These are phyloP conservation scores for Calonectria leucothoes DNA, from an alignment of 2,329 filamentous ascomycete genomes.

Conservation along the genomic window DNA sequence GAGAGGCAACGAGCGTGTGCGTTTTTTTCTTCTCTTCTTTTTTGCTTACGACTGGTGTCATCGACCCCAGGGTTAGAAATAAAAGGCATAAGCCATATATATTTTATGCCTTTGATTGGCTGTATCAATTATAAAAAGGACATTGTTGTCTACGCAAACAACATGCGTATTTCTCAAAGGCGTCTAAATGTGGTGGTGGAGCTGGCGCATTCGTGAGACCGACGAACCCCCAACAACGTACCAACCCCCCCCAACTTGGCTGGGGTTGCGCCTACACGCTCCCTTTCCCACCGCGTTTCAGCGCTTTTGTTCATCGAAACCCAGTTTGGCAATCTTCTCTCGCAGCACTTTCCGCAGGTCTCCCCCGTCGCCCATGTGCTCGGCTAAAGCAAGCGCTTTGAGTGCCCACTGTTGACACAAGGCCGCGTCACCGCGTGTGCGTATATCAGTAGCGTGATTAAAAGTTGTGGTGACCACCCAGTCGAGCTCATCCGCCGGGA, in stretches of 20 bases:
- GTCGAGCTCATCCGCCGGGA: constrained; percentile 76
- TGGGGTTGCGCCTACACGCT: background rate
- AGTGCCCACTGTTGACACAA: constrained; percentile 71
- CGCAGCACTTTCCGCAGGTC: constrained; percentile 57
- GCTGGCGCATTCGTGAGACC: background rate
- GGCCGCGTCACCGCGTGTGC: constrained; percentile 64
- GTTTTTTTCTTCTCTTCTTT: too few species aligned
- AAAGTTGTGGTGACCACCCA: constrained; percentile 79
- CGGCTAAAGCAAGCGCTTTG: constrained; percentile 71
- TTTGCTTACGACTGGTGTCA: background rate
- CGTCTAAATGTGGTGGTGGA: background rate
- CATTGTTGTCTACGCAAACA: background rate
- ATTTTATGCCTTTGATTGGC: background rate
- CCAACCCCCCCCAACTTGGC: background rate
- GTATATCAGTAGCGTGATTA: constrained; percentile 78
- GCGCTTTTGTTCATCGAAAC: constrained; percentile 28
- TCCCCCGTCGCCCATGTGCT: constrained; percentile 66
- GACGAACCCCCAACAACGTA: background rate
- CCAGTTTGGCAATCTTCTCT: constrained; percentile 56
- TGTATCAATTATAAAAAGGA: constrained; percentile 2
- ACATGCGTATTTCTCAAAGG: background rate
- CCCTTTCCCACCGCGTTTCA: background rate
- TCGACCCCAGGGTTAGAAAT: background rate
- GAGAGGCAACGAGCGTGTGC: background rate
- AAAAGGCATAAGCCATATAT: background rate